Base-by-base conservation (phyloP, 208 protist genomes). In the Crithidia brevicula region DNA sequence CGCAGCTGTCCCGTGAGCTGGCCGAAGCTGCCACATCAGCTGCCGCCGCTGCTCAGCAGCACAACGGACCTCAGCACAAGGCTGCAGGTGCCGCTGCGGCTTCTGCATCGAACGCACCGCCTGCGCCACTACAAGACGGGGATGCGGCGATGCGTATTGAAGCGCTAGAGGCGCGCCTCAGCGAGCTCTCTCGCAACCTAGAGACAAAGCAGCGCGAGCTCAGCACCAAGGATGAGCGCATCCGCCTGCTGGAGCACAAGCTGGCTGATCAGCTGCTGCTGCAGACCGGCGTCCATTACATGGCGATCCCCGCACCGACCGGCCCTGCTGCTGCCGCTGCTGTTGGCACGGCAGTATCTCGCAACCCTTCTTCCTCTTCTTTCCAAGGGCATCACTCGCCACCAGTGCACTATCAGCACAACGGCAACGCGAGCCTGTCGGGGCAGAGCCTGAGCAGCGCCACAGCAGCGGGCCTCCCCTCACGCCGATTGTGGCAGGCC, bases 231-330 rank as follows among this genome's bases (percentile, higher is more conserved):
- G 83, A 93, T 25, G 82, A 89, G 63, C 82, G 90, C n/a, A 86
- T 93, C 59, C 86, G 87, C 1, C 76, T 92, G 67, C 74, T 95
- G 22, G 85, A 95, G 47, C 79, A 88, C 62, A 88, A 82, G n/a
- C 81, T 95, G 7, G 90, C 80, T 2, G 84, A 95, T 47, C 77
- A 86, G 47, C 38, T 93, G 11, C 79, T 95, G 15, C 51, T 57
- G 45, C 52, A 68, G 61, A 59, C 62, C 4, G 54, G 54, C 18
- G 45, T 59, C 54, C 25, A 52, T 10, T 66, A 50, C 43, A 59
- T 69, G 62, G 54, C 30, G 6, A 36, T 59, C 13, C 51, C 62
- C 2, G 36, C 31, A 9, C 33, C 50, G 10, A 6, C 31, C 13
- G 36, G 25, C 15, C 1, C 23, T 16, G 3, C 40, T 16, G 10